Evolutionary conservation across 495 filamentous ascomycete genomes (phyloP).

Genomic region (Podospora tetraspora): DNA sequence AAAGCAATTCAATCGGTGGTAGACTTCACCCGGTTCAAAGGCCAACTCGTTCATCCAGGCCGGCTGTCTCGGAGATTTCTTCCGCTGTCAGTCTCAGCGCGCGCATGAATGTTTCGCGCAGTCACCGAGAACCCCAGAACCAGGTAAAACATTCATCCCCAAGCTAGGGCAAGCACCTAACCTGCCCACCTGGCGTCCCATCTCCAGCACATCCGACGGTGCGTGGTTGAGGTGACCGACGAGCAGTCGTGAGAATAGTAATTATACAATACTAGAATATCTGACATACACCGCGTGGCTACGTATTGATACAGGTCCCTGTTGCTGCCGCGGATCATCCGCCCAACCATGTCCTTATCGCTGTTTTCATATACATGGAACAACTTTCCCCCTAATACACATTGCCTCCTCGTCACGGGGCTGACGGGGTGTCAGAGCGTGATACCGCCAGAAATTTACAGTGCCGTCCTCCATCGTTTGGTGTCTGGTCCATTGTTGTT

Average conservation of each 20-base stretch:
- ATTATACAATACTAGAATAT: slow-evolving; percentile 42
- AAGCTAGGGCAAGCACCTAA: neutral
- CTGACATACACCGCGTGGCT: slow-evolving; percentile 17
- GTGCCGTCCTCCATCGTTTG: neutral
- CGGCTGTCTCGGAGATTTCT: slow-evolving; percentile 9
- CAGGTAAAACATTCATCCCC: neutral
- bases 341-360: neutral
- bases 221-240: neutral
- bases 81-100: neutral
- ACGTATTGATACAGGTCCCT: slow-evolving; percentile 24
- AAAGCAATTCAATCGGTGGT: neutral
- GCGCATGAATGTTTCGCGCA: neutral
- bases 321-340: neutral
- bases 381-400: neutral
- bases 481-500: neutral
- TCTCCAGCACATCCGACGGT: neutral
- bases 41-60: neutral
- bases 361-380: neutral
- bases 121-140: neutral
- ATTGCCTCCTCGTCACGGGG: neutral
- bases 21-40: neutral
- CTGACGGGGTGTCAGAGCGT: neutral
- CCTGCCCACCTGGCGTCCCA: neutral
- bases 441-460: neutral
- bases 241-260: slow-evolving; percentile 23